Base-by-base conservation (phyloP, 768 basidiomycete species). In the Termitomyces sp. region DNA sequence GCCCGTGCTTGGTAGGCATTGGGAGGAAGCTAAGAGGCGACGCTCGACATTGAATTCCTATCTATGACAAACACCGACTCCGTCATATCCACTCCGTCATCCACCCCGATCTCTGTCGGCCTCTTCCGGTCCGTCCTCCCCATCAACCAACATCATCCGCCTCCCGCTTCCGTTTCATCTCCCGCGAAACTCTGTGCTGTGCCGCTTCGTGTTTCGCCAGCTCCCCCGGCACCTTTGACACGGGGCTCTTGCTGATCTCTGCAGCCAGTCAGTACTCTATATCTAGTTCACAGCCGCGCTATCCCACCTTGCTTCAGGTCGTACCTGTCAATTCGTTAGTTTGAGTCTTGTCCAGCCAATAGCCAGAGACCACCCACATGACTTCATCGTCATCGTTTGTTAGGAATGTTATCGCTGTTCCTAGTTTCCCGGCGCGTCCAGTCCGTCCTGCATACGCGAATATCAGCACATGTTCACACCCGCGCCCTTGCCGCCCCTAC, bases 361-460 rank as follows among this genome's bases (percentile, higher is more conserved):
- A 57, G 43, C 62, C 47, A 55, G 60, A 37, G 51, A 32, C 53
- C 37, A 81, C 89, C 63, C 73, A 95, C 95, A 98, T 94, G 69
- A 97, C 96, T 75, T 96, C 94, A 53, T 95, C 94, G 68, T 97
- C 95, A 63, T 95, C 92, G 69, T 97, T 93, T 42, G 89, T 90
- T 61, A 99, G 77, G 83, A 99, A 98, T 21, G 97, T 98, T 67
- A 98, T 95, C 37, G 97, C 84, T 0, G 84, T 83, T 37, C 97
- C 97, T 69, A 86, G 82, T 73, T 98, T 98, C 47, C 97, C 97
- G 31, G 97, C 97, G 74, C 97, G 92, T 66, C 97, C 97, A 48
- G 97, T 99, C 67, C 97, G 91, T 69, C 92, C 92, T 93, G 57
- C 25, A n/a, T n/a, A n/a, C n/a, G n/a, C 52, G 55, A 56, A 69